Conservation (phyloP, 2,329 filamentous ascomycete genomes). For the Lachnellula subtilissima region DNA sequence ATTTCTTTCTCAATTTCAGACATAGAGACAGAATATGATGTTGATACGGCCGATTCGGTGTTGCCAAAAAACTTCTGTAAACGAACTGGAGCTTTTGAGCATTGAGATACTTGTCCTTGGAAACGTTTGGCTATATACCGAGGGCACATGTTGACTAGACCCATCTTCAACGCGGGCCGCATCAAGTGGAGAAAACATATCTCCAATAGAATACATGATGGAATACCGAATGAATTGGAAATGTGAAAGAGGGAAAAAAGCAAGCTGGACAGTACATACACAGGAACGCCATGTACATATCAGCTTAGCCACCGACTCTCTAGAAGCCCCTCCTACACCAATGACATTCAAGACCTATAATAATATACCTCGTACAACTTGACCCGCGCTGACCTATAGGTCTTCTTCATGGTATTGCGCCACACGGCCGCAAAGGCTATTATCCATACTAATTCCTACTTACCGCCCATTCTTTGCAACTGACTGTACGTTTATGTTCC, state of each 20-base stretch:
- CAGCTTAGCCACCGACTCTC: background rate
- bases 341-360: background rate
- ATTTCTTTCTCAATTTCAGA: conserved; percentile 1
- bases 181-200: background rate
- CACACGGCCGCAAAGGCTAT: too few relatives aligned
- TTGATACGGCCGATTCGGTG: background rate
- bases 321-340: background rate
- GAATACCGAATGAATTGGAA: background rate
- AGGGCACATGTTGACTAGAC: background rate
- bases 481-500: too few relatives aligned
- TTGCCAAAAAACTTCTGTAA: background rate
- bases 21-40: background rate
- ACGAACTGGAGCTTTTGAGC: background rate
- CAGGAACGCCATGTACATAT: background rate
- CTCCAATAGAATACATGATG: background rate
- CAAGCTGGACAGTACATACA: background rate
- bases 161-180: background rate
- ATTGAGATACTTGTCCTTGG: background rate
- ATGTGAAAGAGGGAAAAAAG: background rate
- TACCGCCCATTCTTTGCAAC: too few relatives aligned
- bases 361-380: background rate
- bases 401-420: background rate
- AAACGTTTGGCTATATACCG: too few relatives aligned
- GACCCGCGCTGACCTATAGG: background rate
- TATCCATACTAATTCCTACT: too few relatives aligned